phyloP scores from a whole-genome alignment of 495 filamentous ascomycete species.

The Penicillium paradoxum region DNA sequence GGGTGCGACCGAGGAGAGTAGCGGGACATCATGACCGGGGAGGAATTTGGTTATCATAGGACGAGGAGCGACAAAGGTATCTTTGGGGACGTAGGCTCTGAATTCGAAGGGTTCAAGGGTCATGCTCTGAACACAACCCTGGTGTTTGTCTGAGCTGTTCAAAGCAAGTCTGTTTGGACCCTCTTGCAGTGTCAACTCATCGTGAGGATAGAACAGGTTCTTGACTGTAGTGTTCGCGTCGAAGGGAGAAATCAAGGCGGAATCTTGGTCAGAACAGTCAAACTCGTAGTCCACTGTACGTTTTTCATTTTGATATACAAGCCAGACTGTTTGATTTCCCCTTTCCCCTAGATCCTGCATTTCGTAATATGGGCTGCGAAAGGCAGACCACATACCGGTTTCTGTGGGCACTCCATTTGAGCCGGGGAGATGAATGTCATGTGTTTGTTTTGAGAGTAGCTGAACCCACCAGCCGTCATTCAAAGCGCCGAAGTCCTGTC shows the following conservation, averaged over 20 bases:
- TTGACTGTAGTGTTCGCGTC: conserved; percentile 51
- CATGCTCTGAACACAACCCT: conserved; percentile 55
- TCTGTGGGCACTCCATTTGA: conserved; percentile 54
- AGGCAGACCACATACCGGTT: conserved; percentile 63
- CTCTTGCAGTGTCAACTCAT: conserved; percentile 46
- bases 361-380: conserved; percentile 45
- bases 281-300: conserved; percentile 54
- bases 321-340: conserved; percentile 57
- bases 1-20: conserved; percentile 46
- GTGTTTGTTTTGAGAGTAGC: conserved; percentile 56
- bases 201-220: conserved; percentile 64
- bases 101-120: conserved; percentile 56
- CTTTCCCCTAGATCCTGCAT: conserved; percentile 48
- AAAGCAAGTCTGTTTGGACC: conserved; percentile 38
- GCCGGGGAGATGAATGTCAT: conserved; percentile 46
- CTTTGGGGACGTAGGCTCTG: conserved; percentile 56
- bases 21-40: conserved; percentile 59
- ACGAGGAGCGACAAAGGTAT: conserved; percentile 44
- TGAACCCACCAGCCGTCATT: conserved; percentile 63
- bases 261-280: conserved; percentile 46
- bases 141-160: conserved; percentile 40
- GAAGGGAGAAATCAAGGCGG: conserved; percentile 57
- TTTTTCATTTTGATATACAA: conserved; percentile 63
- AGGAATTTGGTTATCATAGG: conserved; percentile 63
- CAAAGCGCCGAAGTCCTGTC: conserved; percentile 53